Conservation (phyloP, 208 protist species). For the Trypanosoma melophagium region DNA sequence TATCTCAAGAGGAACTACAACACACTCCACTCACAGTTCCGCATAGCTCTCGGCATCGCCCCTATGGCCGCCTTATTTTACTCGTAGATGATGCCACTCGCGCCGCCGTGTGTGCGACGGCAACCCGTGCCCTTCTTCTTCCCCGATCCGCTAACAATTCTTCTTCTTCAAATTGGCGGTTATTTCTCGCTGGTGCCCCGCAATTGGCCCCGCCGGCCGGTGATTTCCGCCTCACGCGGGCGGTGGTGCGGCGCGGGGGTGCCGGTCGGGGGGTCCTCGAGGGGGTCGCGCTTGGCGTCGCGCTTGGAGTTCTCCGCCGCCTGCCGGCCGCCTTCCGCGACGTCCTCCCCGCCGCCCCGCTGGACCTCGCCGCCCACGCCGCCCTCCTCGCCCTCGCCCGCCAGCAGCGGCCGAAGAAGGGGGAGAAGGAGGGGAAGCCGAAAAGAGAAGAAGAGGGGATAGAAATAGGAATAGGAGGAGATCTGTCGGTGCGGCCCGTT, state of each 20-base stretch:
- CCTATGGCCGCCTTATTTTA: conserved; percentile 27
- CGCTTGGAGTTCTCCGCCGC: conserved; percentile 48
- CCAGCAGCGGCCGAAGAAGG: neutral
- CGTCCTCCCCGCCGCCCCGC: conserved; percentile 43
- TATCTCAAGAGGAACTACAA: neutral
- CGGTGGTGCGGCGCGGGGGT: conserved; percentile 19
- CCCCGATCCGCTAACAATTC: conserved; percentile 4
- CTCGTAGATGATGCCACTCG: conserved; percentile 33
- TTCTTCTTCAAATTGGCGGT: neutral
- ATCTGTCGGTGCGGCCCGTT: neutral
- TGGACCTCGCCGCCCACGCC: conserved; percentile 65
- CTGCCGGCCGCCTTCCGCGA: conserved; percentile 44
- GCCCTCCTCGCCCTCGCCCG: conserved; percentile 26
- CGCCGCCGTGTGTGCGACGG: no score
- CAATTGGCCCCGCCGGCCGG: conserved; percentile 52
- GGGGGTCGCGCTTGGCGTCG: conserved; percentile 54
- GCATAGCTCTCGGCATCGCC: no score
- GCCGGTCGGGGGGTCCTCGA: conserved; percentile 35
- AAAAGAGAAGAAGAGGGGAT: no score
- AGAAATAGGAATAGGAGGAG: neutral
- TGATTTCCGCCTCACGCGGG: conserved; percentile 41
- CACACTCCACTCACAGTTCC: no score
- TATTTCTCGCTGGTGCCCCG: conserved; percentile 33
- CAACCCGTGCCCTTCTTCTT: conserved; percentile 11
- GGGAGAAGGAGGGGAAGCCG: no score